Conservation (phyloP, 441 rosid species). For the Erodium moschatum region DNA sequence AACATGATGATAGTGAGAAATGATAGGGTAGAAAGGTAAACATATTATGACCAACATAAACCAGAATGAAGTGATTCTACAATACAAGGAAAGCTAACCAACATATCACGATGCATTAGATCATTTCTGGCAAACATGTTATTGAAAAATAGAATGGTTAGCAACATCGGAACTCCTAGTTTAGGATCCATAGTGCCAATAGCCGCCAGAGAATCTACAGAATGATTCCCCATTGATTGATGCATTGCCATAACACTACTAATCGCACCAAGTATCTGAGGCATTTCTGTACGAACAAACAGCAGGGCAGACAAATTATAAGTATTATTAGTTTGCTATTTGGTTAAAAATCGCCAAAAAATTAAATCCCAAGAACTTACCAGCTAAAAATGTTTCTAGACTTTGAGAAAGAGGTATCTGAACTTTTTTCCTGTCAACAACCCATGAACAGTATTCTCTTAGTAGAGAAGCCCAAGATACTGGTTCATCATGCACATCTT, state of each 20-base stretch:
- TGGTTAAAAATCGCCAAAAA: background rate
- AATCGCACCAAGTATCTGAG: constrained; percentile 54
- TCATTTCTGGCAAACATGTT: constrained; percentile 57
- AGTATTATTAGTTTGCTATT: background rate
- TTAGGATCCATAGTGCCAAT: constrained; percentile 55
- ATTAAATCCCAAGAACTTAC: constrained; percentile 26
- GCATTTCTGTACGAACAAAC: constrained; percentile 38
- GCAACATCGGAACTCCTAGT: constrained; percentile 66
- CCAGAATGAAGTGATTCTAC: constrained; percentile 13
- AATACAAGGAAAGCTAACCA: constrained; percentile 44
- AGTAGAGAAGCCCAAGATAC: constrained; percentile 59
- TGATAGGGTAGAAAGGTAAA: constrained; percentile 17
- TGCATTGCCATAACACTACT: constrained; percentile 64
- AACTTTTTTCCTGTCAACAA: constrained; percentile 44
- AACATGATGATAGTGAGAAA: constrained; percentile 1
- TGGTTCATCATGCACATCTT: constrained; percentile 29
- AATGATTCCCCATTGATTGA: constrained; percentile 45
- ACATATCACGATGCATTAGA: constrained; percentile 28
- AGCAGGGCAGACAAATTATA: background rate
- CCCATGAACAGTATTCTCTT: constrained; percentile 40
- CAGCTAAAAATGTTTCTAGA: constrained; percentile 32
- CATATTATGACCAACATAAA: constrained; percentile 14
- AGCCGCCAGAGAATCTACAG: constrained; percentile 53
- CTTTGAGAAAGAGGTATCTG: constrained; percentile 35
- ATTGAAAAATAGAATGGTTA: constrained; percentile 61